Conservation (phyloP, 1,284 basidiomycete genomes). For the Naganishia liquefaciens region DNA sequence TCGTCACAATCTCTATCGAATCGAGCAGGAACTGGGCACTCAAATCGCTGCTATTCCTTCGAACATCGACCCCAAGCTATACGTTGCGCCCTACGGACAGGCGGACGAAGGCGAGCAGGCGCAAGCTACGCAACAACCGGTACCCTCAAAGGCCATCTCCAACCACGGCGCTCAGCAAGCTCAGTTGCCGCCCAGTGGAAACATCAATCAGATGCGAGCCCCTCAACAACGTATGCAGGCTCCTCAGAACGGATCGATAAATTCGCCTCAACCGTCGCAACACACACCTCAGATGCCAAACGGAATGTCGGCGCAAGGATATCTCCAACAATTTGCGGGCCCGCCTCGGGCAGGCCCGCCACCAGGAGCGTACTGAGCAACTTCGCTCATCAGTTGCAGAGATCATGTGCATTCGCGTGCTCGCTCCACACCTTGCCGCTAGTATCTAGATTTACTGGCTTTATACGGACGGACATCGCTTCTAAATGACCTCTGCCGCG, state of each 20-base stretch:
- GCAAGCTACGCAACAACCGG: slow-evolving; percentile 5
- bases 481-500: no score
- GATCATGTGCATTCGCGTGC: neutral
- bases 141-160: neutral
- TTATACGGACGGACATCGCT: no score
- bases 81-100: slow-evolving; percentile 64
- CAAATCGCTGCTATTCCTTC: slow-evolving; percentile 96
- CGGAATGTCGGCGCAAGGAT: slow-evolving; percentile 26
- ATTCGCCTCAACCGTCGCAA: slow-evolving; percentile 15
- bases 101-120: slow-evolving; percentile 36
- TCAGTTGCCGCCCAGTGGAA: slow-evolving; percentile 30
- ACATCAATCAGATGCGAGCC: slow-evolving; percentile 34
- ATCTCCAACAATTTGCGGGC: slow-evolving; percentile 21
- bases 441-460: no score
- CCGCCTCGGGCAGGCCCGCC: slow-evolving; percentile 9
- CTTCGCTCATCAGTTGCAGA: no score
- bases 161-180: slow-evolving; percentile 21
- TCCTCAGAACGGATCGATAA: slow-evolving; percentile 9
- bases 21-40: slow-evolving; percentile 96
- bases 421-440: no score
- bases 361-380: slow-evolving; percentile 7
- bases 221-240: slow-evolving; percentile 31
- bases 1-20: slow-evolving; percentile 94
- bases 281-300: slow-evolving; percentile 14
- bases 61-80: slow-evolving; percentile 86